phyloP scores from a whole-genome alignment of 2,329 filamentous ascomycete genomes.

The Dendryphion nanum region DNA sequence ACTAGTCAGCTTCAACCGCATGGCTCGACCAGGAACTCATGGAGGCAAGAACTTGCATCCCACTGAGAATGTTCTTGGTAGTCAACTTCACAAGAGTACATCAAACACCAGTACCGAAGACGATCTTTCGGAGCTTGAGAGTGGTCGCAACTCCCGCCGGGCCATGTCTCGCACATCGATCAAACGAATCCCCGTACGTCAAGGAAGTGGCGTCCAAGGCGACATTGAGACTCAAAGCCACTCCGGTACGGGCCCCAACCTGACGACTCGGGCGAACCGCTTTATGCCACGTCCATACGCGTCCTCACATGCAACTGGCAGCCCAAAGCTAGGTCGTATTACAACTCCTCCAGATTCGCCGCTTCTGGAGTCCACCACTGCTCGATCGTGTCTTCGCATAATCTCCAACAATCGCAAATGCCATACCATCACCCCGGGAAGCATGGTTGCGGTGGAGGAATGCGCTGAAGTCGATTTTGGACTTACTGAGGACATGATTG shows the following conservation, averaged over 20 bases:
- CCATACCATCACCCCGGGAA: slow-evolving; percentile 64
- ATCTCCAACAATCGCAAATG: slow-evolving; percentile 55
- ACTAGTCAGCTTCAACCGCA: slow-evolving; percentile 84
- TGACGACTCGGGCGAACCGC: slow-evolving; percentile 30
- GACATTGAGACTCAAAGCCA: slow-evolving; percentile 29
- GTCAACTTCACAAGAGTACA: slow-evolving; percentile 36
- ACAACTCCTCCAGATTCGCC: slow-evolving; percentile 39
- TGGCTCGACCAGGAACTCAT: slow-evolving; percentile 50
- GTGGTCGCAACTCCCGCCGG: slow-evolving; percentile 37
- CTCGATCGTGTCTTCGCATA: slow-evolving; percentile 47
- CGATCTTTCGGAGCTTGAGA: slow-evolving; percentile 38
- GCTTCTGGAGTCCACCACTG: slow-evolving; percentile 22
- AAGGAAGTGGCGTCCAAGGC: slow-evolving; percentile 42
- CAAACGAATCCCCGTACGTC: slow-evolving; percentile 38
- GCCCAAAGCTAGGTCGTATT: slow-evolving; percentile 32
- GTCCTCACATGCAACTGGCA: slow-evolving; percentile 37
- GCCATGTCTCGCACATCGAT: slow-evolving; percentile 41
- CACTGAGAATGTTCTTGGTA: slow-evolving; percentile 84
- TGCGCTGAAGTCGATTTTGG: slow-evolving; percentile 85
- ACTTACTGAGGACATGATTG: slow-evolving; percentile 83
- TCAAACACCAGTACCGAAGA: slow-evolving; percentile 35
- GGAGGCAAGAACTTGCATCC: slow-evolving; percentile 87
- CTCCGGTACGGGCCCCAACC: slow-evolving; percentile 23
- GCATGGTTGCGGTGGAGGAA: slow-evolving; percentile 91
- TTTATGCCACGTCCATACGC: slow-evolving; percentile 33